Base-by-base conservation (phyloP, 2,329 filamentous ascomycete genomes). In the Lomentospora prolificans region DNA sequence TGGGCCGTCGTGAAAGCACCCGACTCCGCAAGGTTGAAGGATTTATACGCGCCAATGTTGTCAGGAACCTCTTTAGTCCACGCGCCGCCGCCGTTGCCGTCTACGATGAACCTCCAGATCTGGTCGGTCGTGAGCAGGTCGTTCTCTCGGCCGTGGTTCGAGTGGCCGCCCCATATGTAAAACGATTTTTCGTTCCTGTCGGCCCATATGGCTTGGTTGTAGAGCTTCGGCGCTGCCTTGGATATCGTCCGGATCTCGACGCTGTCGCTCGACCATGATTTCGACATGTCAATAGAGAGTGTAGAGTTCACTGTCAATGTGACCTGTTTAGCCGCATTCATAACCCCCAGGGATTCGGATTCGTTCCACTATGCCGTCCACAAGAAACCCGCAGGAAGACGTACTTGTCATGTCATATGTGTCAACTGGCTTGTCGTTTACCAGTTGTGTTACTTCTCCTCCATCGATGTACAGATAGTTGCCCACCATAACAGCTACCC, bases 221-320 rank as follows among this genome's bases (percentile, higher is more conserved):
- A 44, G 36, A 56, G 55, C 3, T 39, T 46, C 3, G 55, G 48
- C 2, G 55, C 33, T 5, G 48, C 28, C 30, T 58, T 59, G 7
- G 55, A 3, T 9, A 55, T 55, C 4, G 28, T 25, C 2, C 28
- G 33, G 17, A 60, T 59, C 5, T 12, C 19, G 14, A 59, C 57
- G 3, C 44, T 46, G 17, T 51, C 19, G 1, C 52, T 41, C 22
- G 46, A 48, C 59, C 59, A 60, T 22, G 56, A 58, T 12, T 31
- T 50, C 4, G 58, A 56, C 3, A 60, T 10, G 53, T 58, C 52
- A 31, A 60, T 57, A 0, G 57, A 59, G 5, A 58, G 48, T 2
- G 59, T 60, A 14, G 55, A 53, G 8, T 60, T 60, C 9, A 60
- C 61, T 57, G 12, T n/a, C n/a, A n/a, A n/a, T n/a, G n/a, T n/a